Conservation (phyloP, 768 basidiomycete species). For the Tylopilus rubrobrunneus region DNA sequence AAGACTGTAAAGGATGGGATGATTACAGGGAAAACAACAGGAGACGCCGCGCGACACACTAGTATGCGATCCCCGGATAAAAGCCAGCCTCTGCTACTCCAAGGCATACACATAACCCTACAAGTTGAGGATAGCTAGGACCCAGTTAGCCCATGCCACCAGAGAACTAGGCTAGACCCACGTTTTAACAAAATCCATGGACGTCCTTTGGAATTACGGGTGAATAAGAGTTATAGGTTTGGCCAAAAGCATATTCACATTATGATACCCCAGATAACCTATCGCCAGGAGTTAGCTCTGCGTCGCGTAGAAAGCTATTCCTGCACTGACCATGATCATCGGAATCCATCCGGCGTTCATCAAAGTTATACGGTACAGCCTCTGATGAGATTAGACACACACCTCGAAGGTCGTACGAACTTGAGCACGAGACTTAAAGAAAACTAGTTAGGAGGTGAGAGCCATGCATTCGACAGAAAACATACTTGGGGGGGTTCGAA, state of each 20-base stretch:
- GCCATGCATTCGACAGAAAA: neutral
- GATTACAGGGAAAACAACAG: too few species aligned
- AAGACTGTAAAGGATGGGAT: neutral
- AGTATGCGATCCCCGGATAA: conserved; percentile 1
- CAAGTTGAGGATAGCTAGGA: conserved; percentile 1
- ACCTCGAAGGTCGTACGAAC: neutral
- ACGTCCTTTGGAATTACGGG: neutral
- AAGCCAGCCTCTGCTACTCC: conserved; percentile 3
- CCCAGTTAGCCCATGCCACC: neutral
- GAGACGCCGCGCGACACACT: neutral
- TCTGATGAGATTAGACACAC: neutral
- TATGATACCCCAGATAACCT: neutral
- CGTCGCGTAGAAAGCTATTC: neutral
- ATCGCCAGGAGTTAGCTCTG: neutral
- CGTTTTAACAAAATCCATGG: conserved; percentile 4
- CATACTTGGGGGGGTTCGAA: neutral
- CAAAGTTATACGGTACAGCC: neutral
- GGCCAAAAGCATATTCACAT: neutral
- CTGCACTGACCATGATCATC: neutral
- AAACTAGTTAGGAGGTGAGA: neutral
- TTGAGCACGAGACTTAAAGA: neutral
- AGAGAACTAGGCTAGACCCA: neutral
- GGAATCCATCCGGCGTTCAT: conserved; percentile 1
- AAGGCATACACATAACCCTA: neutral
- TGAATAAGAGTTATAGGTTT: neutral